Percentiles rank a stretch among this genome's conserved stretches.
phyloP scores from a whole-genome alignment of 2,329 filamentous ascomycete species.

The Calonectria leucothoes region DNA sequence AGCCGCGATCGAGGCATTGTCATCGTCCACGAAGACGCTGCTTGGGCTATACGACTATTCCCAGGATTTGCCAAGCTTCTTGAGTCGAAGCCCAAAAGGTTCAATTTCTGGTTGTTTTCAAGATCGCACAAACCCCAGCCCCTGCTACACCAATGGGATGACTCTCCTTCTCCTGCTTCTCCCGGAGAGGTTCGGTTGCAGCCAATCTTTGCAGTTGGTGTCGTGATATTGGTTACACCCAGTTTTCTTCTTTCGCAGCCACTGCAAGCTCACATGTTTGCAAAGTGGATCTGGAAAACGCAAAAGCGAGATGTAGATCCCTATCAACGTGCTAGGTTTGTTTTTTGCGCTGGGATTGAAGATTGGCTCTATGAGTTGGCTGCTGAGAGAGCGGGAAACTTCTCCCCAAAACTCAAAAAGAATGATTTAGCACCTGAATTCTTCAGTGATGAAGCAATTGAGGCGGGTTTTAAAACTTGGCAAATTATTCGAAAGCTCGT shows the following conservation, averaged over 20 bases:
- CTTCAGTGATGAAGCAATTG: constrained; percentile 21
- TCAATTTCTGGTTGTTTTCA: constrained; percentile 54
- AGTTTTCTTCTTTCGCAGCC: constrained; percentile 56
- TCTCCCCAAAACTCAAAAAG: neutral
- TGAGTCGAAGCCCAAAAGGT: constrained; percentile 36
- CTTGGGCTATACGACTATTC: constrained; percentile 53
- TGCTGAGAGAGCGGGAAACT: constrained; percentile 29
- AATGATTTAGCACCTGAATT: neutral
- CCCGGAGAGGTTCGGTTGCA: constrained; percentile 41
- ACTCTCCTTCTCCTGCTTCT: neutral
- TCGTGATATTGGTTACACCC: constrained; percentile 53
- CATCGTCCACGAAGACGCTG: constrained; percentile 59
- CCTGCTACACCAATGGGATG: constrained; percentile 24
- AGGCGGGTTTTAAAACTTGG: constrained; percentile 39
- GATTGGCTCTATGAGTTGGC: constrained; percentile 46
- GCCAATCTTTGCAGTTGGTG: constrained; percentile 46
- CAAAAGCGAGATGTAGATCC: constrained; percentile 24
- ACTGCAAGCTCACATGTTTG: constrained; percentile 45
- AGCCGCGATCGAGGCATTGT: constrained; percentile 45
- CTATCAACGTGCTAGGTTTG: constrained; percentile 39
- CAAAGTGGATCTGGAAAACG: constrained; percentile 50
- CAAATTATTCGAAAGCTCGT: constrained; percentile 33
- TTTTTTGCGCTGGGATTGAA: constrained; percentile 43
- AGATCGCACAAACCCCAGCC: constrained; percentile 43
- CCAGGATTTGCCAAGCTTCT: constrained; percentile 52